Base-by-base conservation (phyloP, 352 stramenopile genomes). In the Achlya hypogyna region DNA sequence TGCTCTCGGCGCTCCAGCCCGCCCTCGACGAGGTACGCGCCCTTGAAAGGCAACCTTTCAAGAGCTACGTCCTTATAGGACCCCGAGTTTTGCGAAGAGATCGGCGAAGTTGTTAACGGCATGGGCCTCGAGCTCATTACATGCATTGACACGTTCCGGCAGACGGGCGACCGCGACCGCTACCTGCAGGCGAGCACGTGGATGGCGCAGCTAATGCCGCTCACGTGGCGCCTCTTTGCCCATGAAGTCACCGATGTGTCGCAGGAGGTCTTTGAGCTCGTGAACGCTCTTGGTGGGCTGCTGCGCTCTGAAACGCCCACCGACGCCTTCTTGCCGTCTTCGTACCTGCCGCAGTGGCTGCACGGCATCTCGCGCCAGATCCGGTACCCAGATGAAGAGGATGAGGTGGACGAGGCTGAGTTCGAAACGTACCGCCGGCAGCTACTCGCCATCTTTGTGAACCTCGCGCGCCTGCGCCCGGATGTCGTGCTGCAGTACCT, bases 391-490 rank as follows among this genome's bases (percentile, higher is more conserved):
- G 78, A 90, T 8, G 71, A 76, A 65, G 78, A 89, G 58, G 74
- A 77, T 0, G 81, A 91, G 70, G 84, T 82, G 54, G 86, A 95
- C 64, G 84, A 78, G 25, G 79, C 86, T 8, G 84, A 91, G 63
- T 92, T 95, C 62, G 86, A 93, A 72, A 78, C 88, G 51, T 93
- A 93, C 65, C 81, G 85, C 28, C 80, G 79, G 51, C 89, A 84
- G 59, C 70, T 93, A 23, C 91, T 88, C 73, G 91, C 89, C 53
- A 91, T 95, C 63, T 95, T 89, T 66, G 80, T 95, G 51, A 93
- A 95, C 68, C 86, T 92, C 54, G 84, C 84, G 40, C 85, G 85
- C 0, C 72, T 88, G 53, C 75, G 84, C 34, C 78, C 87, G 29
- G 71, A 88, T 38, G 77, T 89, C 32, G 87, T 84, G 27, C 72